A percentile compares a stretch with the other conserved stretches of the same genome.
Conservation (phyloP, 805 yeast species). For the Starmerella khaoyaiensis region DNA sequence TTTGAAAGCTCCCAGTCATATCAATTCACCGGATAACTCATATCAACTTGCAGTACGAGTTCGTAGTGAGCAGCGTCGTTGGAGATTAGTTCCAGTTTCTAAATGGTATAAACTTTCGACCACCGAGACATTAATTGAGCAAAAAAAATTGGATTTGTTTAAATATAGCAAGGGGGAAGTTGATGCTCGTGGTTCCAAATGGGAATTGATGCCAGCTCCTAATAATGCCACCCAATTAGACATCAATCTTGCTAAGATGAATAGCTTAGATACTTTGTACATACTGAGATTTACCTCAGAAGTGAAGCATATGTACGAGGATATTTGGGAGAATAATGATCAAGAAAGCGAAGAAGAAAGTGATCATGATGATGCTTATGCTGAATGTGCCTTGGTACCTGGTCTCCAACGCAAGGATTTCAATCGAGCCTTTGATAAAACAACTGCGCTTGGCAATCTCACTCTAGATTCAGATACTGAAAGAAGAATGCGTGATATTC, state of each 20-base stretch:
- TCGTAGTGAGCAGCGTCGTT: background rate
- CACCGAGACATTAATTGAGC: conserved; percentile 13
- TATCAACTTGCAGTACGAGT: background rate
- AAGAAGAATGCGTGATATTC: conserved; percentile 4
- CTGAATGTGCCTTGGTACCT: conserved; percentile 16
- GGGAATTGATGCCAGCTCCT: conserved; percentile 17
- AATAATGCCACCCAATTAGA: conserved; percentile 18
- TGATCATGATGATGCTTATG: conserved; percentile 15
- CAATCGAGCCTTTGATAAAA: conserved; percentile 8
- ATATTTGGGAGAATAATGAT: background rate
- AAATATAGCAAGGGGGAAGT: conserved; percentile 5
- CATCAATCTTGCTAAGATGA: conserved; percentile 18
- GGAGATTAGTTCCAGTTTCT: background rate
- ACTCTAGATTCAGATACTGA: conserved; percentile 6
- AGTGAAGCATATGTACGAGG: conserved; percentile 14
- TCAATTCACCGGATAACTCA: conserved; percentile 2
- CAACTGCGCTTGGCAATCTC: conserved; percentile 7
- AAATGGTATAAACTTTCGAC: too few relatives aligned
- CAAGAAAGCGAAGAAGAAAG: conserved; percentile 5
- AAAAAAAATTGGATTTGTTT: background rate
- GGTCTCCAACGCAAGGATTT: conserved; percentile 16
- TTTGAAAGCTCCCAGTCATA: background rate
- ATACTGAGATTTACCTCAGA: conserved; percentile 15
- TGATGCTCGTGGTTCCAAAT: background rate
- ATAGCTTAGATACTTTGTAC: conserved; percentile 14